A percentile compares a stretch with the other conserved stretches of the same genome.
phyloP scores from a whole-genome alignment of 208 protist genomes.

The Novymonas esmeraldas region DNA sequence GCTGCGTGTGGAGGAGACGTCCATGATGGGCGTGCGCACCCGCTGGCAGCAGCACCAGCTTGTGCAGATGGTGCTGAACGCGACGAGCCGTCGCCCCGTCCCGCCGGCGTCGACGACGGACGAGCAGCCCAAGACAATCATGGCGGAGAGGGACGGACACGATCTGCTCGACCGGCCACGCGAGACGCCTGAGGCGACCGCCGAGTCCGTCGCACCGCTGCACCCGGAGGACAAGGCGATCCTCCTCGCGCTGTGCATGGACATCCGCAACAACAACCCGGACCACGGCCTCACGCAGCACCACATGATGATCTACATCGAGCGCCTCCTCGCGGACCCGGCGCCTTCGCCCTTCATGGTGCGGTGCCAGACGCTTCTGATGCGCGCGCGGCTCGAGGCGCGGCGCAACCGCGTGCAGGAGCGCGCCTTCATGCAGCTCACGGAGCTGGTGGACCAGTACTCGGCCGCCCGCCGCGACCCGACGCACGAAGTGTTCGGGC shows the following conservation, averaged over 20 bases:
- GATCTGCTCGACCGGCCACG: constrained; percentile 84
- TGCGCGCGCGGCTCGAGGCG: constrained; percentile 79
- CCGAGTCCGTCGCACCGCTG: constrained; percentile 50
- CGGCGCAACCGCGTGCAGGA: constrained; percentile 81
- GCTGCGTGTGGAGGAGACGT: constrained; percentile 69
- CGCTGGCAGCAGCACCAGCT: constrained; percentile 90
- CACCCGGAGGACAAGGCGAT: constrained; percentile 88
- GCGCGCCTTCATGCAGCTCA: constrained; percentile 89
- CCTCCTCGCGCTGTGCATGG: constrained; percentile 81
- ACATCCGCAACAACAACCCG: constrained; percentile 91
- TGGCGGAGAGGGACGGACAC: constrained; percentile 83
- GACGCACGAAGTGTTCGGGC: constrained; percentile 43
- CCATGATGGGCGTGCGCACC: constrained; percentile 90
- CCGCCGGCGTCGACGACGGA: constrained; percentile 32
- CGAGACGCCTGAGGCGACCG: constrained; percentile 43
- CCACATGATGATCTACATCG: constrained; percentile 90
- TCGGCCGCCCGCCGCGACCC: constrained; percentile 53
- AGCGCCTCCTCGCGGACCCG: constrained; percentile 82
- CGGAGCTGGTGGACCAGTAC: constrained; percentile 89
- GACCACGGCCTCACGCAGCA: constrained; percentile 87
- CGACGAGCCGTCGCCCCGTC: constrained; percentile 40
- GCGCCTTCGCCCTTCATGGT: constrained; percentile 75
- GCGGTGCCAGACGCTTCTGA: constrained; percentile 70
- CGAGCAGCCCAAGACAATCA: constrained; percentile 54
- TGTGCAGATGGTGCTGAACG: constrained; percentile 86